Conservation (phyloP, 352 stramenopile species). For the Phytopythium mirpurense region DNA sequence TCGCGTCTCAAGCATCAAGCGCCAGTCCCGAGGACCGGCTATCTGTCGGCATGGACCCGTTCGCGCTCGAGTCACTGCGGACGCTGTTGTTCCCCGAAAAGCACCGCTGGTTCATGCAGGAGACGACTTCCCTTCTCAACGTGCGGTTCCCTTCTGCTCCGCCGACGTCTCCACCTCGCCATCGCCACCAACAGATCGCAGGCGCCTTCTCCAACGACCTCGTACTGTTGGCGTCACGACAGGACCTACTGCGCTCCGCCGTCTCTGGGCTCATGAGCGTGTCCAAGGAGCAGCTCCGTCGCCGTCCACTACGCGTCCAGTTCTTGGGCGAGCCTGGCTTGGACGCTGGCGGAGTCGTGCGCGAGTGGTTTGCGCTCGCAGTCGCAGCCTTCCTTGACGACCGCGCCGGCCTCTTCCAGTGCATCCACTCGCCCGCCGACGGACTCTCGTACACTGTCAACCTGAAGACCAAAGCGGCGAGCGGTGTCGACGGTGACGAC, state of each 20-base stretch:
- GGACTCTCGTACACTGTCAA: slow-evolving; percentile 47
- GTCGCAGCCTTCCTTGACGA: slow-evolving; percentile 38
- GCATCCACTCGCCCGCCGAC: slow-evolving; percentile 26
- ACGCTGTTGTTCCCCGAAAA: slow-evolving; percentile 41
- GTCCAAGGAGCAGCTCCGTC: slow-evolving; percentile 27
- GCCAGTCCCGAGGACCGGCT: slow-evolving; percentile 7
- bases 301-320: slow-evolving; percentile 41
- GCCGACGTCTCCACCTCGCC: slow-evolving; percentile 1
- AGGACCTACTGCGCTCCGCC: slow-evolving; percentile 32
- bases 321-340: slow-evolving; percentile 72
- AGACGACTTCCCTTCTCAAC: slow-evolving; percentile 36
- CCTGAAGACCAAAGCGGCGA: slow-evolving; percentile 15
- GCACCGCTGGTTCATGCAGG: slow-evolving; percentile 53
- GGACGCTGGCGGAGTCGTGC: slow-evolving; percentile 72
- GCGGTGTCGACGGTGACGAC: slow-evolving; percentile 14
- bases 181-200: not conserved
- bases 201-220: slow-evolving; percentile 13
- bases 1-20: not conserved
- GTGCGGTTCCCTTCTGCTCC: slow-evolving; percentile 25
- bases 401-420: slow-evolving; percentile 40
- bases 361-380: slow-evolving; percentile 77
- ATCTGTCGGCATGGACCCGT: slow-evolving; percentile 14
- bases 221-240: slow-evolving; percentile 26
- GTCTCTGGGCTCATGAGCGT: slow-evolving; percentile 23
- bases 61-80: slow-evolving; percentile 29